Base-by-base conservation (phyloP, 2,329 filamentous ascomycete species). In the Celoporthe dispersa region DNA sequence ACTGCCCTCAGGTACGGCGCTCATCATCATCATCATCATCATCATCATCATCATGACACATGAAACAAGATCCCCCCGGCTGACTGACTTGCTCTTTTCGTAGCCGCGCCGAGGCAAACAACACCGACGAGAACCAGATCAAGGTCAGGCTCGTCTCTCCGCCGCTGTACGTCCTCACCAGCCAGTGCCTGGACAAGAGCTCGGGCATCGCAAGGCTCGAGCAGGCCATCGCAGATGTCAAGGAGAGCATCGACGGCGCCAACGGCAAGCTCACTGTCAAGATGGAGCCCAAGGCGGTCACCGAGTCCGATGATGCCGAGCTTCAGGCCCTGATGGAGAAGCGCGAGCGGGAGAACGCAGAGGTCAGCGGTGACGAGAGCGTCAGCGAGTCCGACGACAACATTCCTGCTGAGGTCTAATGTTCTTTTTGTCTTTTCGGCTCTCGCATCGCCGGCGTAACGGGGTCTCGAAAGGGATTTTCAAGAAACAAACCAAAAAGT, bases 261-360 rank as follows among this genome's bases (percentile, higher is more conserved):
- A 92, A 92, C 67, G 96, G 96, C 72, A 90, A 89, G 78, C 92
- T 95, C 78, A 88, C 91, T 59, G 92, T 98, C 76, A 97, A 97
- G 90, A 99, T 99, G 96, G 94, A 96, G 77, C 96, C 96, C 75
- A 98, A 98, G 90, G 96, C 97, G 5, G 96, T 99, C 73, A 99
- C 96, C 1, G 97, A 98, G 87, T 97, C 94, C 81, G 97, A 99
- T 78, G 96, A 99, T 79, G 96, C 95, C 35, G 94, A 98, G 83
- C 86, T 99, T 74, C 94, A 98, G 81, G 96, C 95, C 66, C 88
- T 99, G 74, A 99, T 99, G 96, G 96, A 98, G 87, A 98, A 98
- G 91, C 91, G 93, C 75, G 96, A 97, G 86, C 91, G 94, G 75
- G 95, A 98, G 88, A 99, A 99, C 83, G 93, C 94, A 80, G 94